phyloP scores from a whole-genome alignment of 805 yeast genomes.

The Pichia nanzhaoensis region DNA sequence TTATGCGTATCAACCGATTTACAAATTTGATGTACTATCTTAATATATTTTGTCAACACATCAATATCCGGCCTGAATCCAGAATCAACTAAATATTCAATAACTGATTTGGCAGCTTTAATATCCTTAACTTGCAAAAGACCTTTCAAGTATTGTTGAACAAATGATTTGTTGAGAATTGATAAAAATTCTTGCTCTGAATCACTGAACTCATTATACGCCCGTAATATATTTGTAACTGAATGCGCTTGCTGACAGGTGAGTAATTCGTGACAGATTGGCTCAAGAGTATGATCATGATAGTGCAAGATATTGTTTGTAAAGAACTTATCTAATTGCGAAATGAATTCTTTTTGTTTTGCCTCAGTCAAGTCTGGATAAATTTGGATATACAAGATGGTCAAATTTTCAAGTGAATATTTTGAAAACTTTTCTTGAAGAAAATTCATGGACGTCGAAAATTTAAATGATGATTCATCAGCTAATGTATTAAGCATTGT shows the following conservation, averaged over 20 bases:
- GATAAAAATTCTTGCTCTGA: slow-evolving; percentile 6
- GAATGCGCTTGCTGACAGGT: neutral
- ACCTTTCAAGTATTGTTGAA: slow-evolving; percentile 13
- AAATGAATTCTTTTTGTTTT: slow-evolving; percentile 1
- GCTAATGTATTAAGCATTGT: neutral
- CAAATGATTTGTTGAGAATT: slow-evolving; percentile 2
- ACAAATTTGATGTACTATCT: slow-evolving; percentile 14
- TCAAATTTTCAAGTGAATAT: slow-evolving; percentile 10
- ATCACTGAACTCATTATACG: slow-evolving; percentile 7
- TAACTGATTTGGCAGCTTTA: slow-evolving; percentile 14
- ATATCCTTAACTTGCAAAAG: slow-evolving; percentile 16
- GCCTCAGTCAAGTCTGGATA: slow-evolving; percentile 1
- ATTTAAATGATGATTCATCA: neutral
- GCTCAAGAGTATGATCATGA: slow-evolving; percentile 11
- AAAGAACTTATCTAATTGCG: slow-evolving; percentile 7
- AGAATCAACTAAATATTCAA: slow-evolving; percentile 12
- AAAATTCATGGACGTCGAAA: neutral
- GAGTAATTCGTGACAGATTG: slow-evolving; percentile 2
- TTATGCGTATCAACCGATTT: slow-evolving; percentile 13
- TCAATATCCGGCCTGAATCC: slow-evolving; percentile 14
- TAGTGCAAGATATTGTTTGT: slow-evolving; percentile 10
- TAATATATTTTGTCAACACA: slow-evolving; percentile 15
- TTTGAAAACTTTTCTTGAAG: slow-evolving; percentile 1
- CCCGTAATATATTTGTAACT: slow-evolving; percentile 5
- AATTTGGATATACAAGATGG: slow-evolving; percentile 7